These are phyloP conservation scores for Backusella macrospora DNA, from an alignment of 192 early-diverging fungal species.

Conservation along the genomic window DNA sequence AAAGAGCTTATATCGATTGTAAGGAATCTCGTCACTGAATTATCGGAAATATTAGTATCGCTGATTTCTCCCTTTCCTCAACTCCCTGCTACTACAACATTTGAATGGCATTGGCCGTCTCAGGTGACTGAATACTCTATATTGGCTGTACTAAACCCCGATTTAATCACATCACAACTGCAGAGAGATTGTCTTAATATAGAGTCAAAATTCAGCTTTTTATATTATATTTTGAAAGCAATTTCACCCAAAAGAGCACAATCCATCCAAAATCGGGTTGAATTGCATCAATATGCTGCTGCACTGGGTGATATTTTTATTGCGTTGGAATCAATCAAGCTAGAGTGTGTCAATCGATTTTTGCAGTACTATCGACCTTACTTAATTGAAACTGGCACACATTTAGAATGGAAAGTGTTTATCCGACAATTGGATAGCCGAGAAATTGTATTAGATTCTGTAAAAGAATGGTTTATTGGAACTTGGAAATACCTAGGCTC, in stretches of 20 bases:
- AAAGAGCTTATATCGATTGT: constrained; percentile 66
- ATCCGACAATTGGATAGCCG: constrained; percentile 28
- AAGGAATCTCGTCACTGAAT: constrained; percentile 72
- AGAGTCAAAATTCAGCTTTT: neutral
- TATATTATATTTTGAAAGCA: neutral
- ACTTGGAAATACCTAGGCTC: constrained; percentile 37
- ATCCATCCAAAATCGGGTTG: neutral
- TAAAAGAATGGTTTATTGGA: constrained; percentile 38
- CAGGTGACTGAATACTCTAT: constrained; percentile 30
- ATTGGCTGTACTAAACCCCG: constrained; percentile 57
- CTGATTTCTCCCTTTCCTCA: constrained; percentile 5
- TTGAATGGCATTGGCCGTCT: constrained; percentile 37
- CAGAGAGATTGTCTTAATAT: constrained; percentile 71
- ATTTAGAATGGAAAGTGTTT: constrained; percentile 47
- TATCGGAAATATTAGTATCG: constrained; percentile 51
- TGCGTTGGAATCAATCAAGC: constrained; percentile 60
- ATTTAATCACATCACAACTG: constrained; percentile 61
- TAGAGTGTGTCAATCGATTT: constrained; percentile 48
- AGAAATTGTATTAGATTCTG: constrained; percentile 28
- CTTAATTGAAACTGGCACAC: constrained; percentile 43
- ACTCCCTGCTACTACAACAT: neutral
- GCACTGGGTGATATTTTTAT: constrained; percentile 75
- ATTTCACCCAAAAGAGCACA: constrained; percentile 9
- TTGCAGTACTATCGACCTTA: constrained; percentile 39
- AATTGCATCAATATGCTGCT: constrained; percentile 49